A percentile compares a stretch with the other conserved stretches of the same genome.
phyloP scores from a whole-genome alignment of 768 basidiomycete genomes.

The Boletus sp. region DNA sequence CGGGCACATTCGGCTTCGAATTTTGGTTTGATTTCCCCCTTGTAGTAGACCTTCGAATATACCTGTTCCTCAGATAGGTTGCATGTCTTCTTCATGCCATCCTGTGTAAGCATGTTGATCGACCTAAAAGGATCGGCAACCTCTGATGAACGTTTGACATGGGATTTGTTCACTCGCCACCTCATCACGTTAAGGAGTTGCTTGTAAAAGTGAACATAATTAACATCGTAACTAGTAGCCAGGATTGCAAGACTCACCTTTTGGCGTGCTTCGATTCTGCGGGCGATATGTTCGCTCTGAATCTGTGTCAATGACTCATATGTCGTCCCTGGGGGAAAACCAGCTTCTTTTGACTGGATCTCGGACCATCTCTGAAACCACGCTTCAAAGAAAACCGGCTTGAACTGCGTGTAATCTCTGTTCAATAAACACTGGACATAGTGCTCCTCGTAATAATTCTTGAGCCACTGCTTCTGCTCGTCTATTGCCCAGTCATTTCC shows the following conservation, averaged over 20 bases:
- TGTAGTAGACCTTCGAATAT: background rate
- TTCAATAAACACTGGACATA: background rate
- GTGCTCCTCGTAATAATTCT: background rate
- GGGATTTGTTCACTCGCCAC: background rate
- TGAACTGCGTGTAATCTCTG: background rate
- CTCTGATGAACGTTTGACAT: background rate
- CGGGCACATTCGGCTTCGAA: background rate
- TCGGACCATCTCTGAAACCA: background rate
- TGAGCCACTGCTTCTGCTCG: background rate
- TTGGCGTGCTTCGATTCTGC: background rate
- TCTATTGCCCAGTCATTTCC: background rate
- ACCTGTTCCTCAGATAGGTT: background rate
- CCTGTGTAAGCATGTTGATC: background rate
- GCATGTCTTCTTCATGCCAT: background rate
- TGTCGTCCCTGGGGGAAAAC: background rate
- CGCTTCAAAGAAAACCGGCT: background rate
- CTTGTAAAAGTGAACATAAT: background rate
- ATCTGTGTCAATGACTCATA: background rate
- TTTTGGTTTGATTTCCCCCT: background rate
- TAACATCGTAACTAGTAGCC: too few relatives aligned
- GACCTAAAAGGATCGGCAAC: background rate
- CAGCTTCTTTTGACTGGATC: background rate
- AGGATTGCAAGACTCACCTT: background rate
- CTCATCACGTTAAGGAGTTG: background rate
- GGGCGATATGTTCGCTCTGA: background rate